Evolutionary conservation across 495 filamentous ascomycete genomes (phyloP).

Genomic region (Aspergillus haitiensis): DNA sequence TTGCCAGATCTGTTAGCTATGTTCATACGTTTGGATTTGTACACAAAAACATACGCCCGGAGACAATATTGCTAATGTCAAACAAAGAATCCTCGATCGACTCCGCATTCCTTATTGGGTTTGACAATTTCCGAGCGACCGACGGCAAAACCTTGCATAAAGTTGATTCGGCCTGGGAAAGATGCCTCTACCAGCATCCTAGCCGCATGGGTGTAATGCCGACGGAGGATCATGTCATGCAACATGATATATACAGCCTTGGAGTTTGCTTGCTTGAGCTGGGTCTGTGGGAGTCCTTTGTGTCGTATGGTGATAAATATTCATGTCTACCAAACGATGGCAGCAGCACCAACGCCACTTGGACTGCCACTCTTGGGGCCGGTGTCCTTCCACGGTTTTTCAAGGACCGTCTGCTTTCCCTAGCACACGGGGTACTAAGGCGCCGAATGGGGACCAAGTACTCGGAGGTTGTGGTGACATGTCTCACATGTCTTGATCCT

Average conservation of each 20-base stretch:
- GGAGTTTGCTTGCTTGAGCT: slow-evolving; percentile 6
- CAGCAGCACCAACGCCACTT: background rate
- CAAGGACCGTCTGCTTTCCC: background rate
- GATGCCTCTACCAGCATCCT: background rate
- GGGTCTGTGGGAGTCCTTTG: slow-evolving; percentile 3
- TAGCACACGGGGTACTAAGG: background rate
- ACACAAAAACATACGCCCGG: background rate
- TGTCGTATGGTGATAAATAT: background rate
- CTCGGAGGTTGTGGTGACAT: slow-evolving; percentile 1
- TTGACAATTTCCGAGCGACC: background rate
- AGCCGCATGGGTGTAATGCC: background rate
- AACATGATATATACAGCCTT: slow-evolving; percentile 9
- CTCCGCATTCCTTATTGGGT: background rate
- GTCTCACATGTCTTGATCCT: slow-evolving; percentile 2
- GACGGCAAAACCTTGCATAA: background rate
- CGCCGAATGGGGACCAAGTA: background rate
- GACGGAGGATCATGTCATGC: background rate
- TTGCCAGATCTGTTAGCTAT: background rate
- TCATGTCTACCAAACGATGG: background rate
- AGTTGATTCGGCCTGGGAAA: background rate
- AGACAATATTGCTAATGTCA: background rate
- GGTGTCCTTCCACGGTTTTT: background rate
- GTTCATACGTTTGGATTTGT: background rate
- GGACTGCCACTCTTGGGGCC: too few relatives aligned
- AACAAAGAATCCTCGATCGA: background rate